These are phyloP conservation scores for Myochromella boudieri DNA, from an alignment of 768 basidiomycete genomes.

Conservation along the genomic window DNA sequence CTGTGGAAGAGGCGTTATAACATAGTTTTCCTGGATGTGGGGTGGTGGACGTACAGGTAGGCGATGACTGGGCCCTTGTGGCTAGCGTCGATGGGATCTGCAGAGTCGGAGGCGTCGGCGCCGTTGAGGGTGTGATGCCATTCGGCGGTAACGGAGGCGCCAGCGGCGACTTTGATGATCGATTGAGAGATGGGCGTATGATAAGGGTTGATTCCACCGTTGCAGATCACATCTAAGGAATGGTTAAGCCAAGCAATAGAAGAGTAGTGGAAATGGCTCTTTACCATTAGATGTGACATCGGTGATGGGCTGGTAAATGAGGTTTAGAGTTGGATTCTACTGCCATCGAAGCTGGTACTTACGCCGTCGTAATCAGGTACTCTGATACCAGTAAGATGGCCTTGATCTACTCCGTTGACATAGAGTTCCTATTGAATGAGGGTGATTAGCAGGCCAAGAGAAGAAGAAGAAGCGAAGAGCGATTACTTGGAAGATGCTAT, in stretches of 20 bases:
- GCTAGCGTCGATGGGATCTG: conserved; percentile 48
- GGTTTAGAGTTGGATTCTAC: neutral
- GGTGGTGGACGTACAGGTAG: conserved; percentile 42
- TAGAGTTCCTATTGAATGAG: conserved; percentile 36
- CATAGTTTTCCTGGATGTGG: neutral
- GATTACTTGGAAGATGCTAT: conserved; percentile 52
- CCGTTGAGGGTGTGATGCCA: conserved; percentile 50
- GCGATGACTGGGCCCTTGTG: conserved; percentile 55
- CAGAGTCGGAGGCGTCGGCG: conserved; percentile 36
- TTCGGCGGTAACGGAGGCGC: conserved; percentile 50
- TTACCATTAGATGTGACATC: conserved; percentile 53
- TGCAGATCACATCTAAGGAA: conserved; percentile 46
- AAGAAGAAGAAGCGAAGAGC: neutral
- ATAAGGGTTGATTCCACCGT: conserved; percentile 59
- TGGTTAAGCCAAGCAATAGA: neutral
- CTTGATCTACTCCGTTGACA: conserved; percentile 50
- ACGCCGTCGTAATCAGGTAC: conserved; percentile 44
- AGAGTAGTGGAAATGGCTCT: neutral
- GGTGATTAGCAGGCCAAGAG: neutral
- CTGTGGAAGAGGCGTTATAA: conserved; percentile 24
- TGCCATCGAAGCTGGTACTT: conserved; percentile 3
- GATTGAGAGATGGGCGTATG: conserved; percentile 42
- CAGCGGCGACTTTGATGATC: conserved; percentile 51
- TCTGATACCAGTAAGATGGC: conserved; percentile 41
- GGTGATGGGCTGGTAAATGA: conserved; percentile 46